These are phyloP conservation scores for Metschnikowia matae DNA, from an alignment of 805 yeast species.

Conservation along the genomic window DNA sequence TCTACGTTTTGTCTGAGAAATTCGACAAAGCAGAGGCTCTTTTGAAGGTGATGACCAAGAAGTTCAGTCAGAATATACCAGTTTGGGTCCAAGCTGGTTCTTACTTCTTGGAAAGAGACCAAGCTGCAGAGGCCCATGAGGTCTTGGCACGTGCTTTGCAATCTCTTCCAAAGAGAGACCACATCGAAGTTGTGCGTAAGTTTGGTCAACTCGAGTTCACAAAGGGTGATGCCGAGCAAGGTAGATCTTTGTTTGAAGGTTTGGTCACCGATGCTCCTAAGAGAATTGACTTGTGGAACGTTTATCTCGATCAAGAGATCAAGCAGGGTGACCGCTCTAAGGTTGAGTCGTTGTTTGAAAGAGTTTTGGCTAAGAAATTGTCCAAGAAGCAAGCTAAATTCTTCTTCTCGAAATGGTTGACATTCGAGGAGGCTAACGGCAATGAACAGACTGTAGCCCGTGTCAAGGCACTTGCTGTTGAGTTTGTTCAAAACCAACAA, in stretches of 20 bases:
- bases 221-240: constrained; percentile 91
- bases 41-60: constrained; percentile 65
- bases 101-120: constrained; percentile 59
- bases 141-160: constrained; percentile 73
- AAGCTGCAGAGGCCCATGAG: constrained; percentile 60
- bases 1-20: constrained; percentile 72
- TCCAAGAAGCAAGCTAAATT: constrained; percentile 88
- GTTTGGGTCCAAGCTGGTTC: constrained; percentile 85
- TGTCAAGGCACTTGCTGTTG: constrained; percentile 88
- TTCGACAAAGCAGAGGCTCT: constrained; percentile 63
- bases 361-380: constrained; percentile 65
- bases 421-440: constrained; percentile 64
- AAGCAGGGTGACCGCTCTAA: constrained; percentile 57
- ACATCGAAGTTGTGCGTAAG: constrained; percentile 76
- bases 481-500: constrained; percentile 48
- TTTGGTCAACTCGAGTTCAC: constrained; percentile 85
- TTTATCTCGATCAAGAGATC: constrained; percentile 89
- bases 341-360: constrained; percentile 77
- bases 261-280: constrained; percentile 84
- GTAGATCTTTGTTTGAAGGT: constrained; percentile 92
- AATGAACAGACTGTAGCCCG: constrained; percentile 72
- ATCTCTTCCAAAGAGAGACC: constrained; percentile 64
- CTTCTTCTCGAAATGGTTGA: constrained; percentile 90
- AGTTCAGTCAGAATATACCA: constrained; percentile 64
- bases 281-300: constrained; percentile 92